Evolutionary conservation across 2,329 filamentous ascomycete species (phyloP).

Genomic region (Botrytis squamosa): DNA sequence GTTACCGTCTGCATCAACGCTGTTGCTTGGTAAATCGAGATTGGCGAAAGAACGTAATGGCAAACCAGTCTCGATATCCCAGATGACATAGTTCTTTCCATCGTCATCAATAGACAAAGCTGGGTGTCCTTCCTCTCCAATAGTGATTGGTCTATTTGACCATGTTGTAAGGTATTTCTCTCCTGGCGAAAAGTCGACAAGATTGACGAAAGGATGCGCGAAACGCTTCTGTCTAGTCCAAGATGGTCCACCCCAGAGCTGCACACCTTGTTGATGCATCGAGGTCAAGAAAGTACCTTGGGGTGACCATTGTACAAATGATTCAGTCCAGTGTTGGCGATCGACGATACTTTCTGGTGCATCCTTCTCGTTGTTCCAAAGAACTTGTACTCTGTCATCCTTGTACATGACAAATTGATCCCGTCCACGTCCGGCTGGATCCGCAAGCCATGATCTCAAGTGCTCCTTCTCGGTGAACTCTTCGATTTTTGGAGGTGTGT

Average conservation of each 20-base stretch:
- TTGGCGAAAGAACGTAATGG: slow-evolving; percentile 92
- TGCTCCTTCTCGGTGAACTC: slow-evolving; percentile 92
- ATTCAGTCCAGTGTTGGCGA: slow-evolving; percentile 94
- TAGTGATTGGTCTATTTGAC: slow-evolving; percentile 90
- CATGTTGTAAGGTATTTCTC: slow-evolving; percentile 96
- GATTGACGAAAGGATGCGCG: slow-evolving; percentile 90
- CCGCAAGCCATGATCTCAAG: slow-evolving; percentile 87
- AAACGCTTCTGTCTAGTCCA: slow-evolving; percentile 93
- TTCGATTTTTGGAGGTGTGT: slow-evolving; percentile 76
- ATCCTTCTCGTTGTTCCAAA: slow-evolving; percentile 98
- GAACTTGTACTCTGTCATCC: slow-evolving; percentile 87
- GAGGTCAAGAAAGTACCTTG: slow-evolving; percentile 92
- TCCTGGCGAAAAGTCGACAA: slow-evolving; percentile 90
- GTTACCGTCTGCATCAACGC: slow-evolving; percentile 59
- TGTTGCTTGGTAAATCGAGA: slow-evolving; percentile 70
- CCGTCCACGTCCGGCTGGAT: slow-evolving; percentile 73
- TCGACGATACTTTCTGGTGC: slow-evolving; percentile 85
- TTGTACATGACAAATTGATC: slow-evolving; percentile 97
- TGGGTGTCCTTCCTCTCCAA: slow-evolving; percentile 83
- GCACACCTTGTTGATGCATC: slow-evolving; percentile 92
- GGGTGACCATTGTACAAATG: slow-evolving; percentile 97
- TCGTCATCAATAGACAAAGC: slow-evolving; percentile 88
- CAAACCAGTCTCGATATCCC: slow-evolving; percentile 88
- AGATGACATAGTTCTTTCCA: slow-evolving; percentile 98
- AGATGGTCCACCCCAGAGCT: slow-evolving; percentile 89